These are phyloP conservation scores for Penicillium italicum DNA, from an alignment of 2,329 filamentous ascomycete species.

Conservation along the genomic window DNA sequence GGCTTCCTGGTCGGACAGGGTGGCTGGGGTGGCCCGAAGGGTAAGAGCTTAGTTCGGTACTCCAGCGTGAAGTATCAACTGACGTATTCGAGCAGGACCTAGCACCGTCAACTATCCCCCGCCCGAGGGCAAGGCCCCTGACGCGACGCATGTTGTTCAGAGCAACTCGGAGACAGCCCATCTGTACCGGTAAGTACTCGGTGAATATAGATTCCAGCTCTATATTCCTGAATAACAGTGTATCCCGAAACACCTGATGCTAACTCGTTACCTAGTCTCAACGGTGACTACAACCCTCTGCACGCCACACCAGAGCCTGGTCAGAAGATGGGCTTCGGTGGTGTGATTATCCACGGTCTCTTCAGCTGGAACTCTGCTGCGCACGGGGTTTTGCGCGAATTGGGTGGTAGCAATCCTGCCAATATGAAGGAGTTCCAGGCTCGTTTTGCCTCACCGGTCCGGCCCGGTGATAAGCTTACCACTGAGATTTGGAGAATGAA, in stretches of 20 bases:
- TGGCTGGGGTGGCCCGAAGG: conserved; percentile 87
- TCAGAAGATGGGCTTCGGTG: conserved; percentile 85
- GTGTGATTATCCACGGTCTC: conserved; percentile 82
- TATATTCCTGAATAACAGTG: neutral
- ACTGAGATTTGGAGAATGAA: conserved; percentile 80
- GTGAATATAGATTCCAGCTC: neutral
- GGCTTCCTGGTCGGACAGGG: conserved; percentile 78
- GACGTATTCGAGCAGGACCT: conserved; percentile 45
- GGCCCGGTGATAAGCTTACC: conserved; percentile 75
- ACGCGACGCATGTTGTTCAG: conserved; percentile 66
- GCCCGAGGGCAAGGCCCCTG: conserved; percentile 67
- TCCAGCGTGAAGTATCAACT: conserved; percentile 1
- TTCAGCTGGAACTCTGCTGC: conserved; percentile 80
- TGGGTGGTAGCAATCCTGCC: conserved; percentile 72
- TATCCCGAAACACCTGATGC: neutral
- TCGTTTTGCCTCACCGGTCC: conserved; percentile 79
- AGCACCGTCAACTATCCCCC: conserved; percentile 74
- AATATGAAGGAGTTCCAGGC: conserved; percentile 88
- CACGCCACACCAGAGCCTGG: conserved; percentile 84
- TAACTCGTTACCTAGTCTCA: conserved; percentile 55
- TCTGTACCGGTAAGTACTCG: conserved; percentile 59
- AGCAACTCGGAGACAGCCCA: conserved; percentile 69
- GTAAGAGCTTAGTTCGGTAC: conserved; percentile 39
- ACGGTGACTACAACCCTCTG: conserved; percentile 92
- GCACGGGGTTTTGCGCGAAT: conserved; percentile 67